phyloP scores from a whole-genome alignment of 116 monocot species.

The Trichopus zeylanicus region DNA sequence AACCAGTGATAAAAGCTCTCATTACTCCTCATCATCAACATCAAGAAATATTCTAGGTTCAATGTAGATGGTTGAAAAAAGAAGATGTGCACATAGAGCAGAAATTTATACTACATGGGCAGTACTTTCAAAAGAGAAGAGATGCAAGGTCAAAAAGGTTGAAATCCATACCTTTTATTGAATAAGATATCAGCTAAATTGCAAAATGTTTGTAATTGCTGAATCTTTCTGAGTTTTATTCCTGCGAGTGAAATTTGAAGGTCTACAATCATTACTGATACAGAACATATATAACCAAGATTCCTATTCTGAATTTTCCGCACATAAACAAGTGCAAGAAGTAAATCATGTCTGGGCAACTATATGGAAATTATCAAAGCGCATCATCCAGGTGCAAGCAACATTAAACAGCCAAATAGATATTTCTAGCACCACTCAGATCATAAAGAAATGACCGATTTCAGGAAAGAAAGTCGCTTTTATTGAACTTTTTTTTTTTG shows the following conservation, averaged over 20 bases:
- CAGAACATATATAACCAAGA: not conserved
- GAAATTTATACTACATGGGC: not conserved
- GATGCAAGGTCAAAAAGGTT: not conserved
- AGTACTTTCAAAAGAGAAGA: not conserved
- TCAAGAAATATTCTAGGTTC: no score
- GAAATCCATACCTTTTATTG: constrained; percentile 41
- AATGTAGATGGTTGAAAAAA: no score
- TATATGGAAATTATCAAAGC: no score
- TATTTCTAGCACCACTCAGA: no score
- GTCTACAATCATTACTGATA: not conserved
- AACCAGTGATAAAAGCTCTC: no score
- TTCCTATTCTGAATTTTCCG: not conserved
- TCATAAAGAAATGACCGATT: no score
- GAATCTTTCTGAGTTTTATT: constrained; percentile 16
- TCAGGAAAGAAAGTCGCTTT: no score
- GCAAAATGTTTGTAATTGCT: constrained; percentile 39
- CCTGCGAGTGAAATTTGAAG: constrained; percentile 26
- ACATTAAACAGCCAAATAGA: no score
- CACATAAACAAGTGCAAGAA: not conserved
- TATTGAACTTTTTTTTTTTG: no score
- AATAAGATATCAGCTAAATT: constrained; percentile 59
- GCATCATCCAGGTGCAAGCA: no score
- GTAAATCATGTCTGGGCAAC: not conserved
- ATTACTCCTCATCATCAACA: no score
- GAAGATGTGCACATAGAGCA: no score